Percentiles rank a stretch among this genome's conserved stretches.
Evolutionary conservation across 2,329 filamentous ascomycete species (phyloP).

Genomic region (Orbilia oligospora): DNA sequence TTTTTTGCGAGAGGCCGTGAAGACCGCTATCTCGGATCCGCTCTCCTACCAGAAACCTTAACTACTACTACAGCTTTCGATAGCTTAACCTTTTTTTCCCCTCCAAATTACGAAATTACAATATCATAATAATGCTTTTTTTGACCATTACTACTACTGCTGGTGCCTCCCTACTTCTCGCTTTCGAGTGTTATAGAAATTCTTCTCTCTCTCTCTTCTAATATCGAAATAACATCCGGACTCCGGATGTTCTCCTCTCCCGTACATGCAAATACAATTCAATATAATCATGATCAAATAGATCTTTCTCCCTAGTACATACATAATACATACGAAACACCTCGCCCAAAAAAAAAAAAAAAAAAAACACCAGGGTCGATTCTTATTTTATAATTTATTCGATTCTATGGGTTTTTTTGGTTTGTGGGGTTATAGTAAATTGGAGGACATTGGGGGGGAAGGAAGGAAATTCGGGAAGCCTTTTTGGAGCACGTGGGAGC

Average conservation of each 20-base stretch:
- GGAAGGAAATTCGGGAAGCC: too few species aligned
- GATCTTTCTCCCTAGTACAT: too few species aligned
- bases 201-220: background rate
- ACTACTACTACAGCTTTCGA: conserved; percentile 23
- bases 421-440: too few species aligned
- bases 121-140: conserved; percentile 62
- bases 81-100: conserved; percentile 20
- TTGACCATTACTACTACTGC: background rate
- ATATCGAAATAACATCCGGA: background rate
- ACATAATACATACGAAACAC: too few species aligned
- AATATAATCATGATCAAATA: too few species aligned
- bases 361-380: too few species aligned
- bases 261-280: background rate
- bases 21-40: conserved; percentile 31
- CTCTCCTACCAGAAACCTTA: conserved; percentile 14
- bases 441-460: too few species aligned
- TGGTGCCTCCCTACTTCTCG: background rate
- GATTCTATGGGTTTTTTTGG: too few species aligned
- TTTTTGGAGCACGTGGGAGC: too few species aligned
- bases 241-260: background rate
- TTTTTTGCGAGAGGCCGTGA: background rate
- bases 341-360: too few species aligned
- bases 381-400: too few species aligned
- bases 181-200: background rate
- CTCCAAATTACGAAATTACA: conserved; percentile 40